phyloP scores from a whole-genome alignment of 345 rosid genomes.

The Populus alba region DNA sequence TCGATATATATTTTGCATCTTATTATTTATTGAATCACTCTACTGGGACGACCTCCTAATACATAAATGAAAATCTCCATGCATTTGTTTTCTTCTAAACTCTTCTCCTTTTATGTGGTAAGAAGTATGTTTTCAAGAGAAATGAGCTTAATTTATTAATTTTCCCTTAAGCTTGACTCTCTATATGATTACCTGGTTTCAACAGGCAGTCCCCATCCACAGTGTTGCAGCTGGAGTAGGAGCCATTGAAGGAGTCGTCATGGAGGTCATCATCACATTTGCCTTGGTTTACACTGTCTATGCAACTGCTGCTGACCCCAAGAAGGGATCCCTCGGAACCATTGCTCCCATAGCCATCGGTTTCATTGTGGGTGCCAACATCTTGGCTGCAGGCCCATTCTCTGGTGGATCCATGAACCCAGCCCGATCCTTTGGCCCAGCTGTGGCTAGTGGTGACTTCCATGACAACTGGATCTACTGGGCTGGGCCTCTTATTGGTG shows the following conservation, averaged over 20 bases:
- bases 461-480: constrained; percentile 86
- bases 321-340: constrained; percentile 83
- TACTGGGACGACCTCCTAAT: background rate
- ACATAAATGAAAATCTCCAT: background rate
- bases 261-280: constrained; percentile 89
- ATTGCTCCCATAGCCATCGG: constrained; percentile 93
- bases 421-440: constrained; percentile 93
- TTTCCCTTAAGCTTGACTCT: background rate
- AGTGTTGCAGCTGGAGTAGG: constrained; percentile 75
- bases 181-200: background rate
- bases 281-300: constrained; percentile 90
- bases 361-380: constrained; percentile 93
- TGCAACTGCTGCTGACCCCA: constrained; percentile 95
- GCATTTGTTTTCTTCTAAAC: background rate
- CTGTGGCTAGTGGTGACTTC: constrained; percentile 79
- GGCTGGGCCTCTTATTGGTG: constrained; percentile 86
- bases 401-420: constrained; percentile 99
- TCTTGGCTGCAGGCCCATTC: constrained; percentile 92
- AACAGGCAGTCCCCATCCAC: constrained; percentile 71
- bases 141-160: too few relatives aligned
- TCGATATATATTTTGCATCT: background rate
- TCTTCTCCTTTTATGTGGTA: too few relatives aligned
- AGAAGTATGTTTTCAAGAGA: background rate
- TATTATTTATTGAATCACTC: background rate
- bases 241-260: constrained; percentile 73